A percentile compares a stretch with the other conserved stretches of the same genome.
phyloP scores from a whole-genome alignment of 495 filamentous ascomycete genomes.

The Penicillium lagena region DNA sequence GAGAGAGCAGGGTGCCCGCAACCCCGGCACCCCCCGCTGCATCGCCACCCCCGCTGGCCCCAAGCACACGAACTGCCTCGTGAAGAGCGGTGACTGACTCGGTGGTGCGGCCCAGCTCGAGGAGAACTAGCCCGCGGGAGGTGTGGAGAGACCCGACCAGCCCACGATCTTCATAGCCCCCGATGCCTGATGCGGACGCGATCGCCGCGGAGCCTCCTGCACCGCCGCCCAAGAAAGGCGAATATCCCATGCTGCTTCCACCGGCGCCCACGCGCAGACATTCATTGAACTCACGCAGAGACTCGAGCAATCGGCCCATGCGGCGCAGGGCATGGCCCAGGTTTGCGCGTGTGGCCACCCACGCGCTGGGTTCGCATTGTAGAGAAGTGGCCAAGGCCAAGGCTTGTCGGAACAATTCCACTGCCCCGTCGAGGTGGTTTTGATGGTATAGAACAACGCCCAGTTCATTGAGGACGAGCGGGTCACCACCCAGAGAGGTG shows the following conservation, averaged over 20 bases:
- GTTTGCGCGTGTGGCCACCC: slow-evolving; percentile 83
- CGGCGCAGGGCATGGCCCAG: slow-evolving; percentile 82
- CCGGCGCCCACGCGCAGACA: slow-evolving; percentile 72
- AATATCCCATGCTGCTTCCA: slow-evolving; percentile 50
- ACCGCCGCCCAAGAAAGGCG: slow-evolving; percentile 33
- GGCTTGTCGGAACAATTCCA: slow-evolving; percentile 65
- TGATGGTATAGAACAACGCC: slow-evolving; percentile 93
- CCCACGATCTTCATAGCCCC: slow-evolving; percentile 41
- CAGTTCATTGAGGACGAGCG: slow-evolving; percentile 89
- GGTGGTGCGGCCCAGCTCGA: slow-evolving; percentile 59
- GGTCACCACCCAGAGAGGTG: slow-evolving; percentile 54
- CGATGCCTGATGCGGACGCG: slow-evolving; percentile 30
- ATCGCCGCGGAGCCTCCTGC: slow-evolving; percentile 26
- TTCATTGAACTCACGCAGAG: slow-evolving; percentile 72
- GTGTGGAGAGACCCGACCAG: slow-evolving; percentile 40
- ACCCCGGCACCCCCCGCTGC: slow-evolving; percentile 60
- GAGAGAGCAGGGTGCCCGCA: slow-evolving; percentile 66
- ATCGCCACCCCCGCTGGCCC: slow-evolving; percentile 48
- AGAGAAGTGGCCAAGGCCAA: slow-evolving; percentile 73
- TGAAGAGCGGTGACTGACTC: slow-evolving; percentile 63
- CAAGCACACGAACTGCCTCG: slow-evolving; percentile 57
- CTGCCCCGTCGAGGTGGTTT: slow-evolving; percentile 65
- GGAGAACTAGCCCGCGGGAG: slow-evolving; percentile 56
- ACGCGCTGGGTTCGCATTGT: slow-evolving; percentile 72
- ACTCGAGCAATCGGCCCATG: slow-evolving; percentile 58